Evolutionary conservation across 2,329 filamentous ascomycete species (phyloP).

Genomic region (Cladobotryum protrusum): DNA sequence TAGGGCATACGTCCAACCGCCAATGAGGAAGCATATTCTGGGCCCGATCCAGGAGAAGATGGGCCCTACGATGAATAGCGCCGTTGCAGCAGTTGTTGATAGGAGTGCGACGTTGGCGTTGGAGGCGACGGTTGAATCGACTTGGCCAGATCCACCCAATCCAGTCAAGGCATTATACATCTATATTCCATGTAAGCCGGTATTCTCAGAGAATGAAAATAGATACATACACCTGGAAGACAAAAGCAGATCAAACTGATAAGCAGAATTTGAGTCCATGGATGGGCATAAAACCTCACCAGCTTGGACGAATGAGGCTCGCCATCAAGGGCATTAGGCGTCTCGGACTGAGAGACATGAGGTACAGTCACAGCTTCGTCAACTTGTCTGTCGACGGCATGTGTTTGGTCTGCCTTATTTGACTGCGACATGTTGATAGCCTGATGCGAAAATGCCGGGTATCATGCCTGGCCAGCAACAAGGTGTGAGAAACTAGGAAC

Average conservation of each 20-base stretch:
- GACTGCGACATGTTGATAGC: constrained; percentile 18
- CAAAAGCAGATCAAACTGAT: constrained; percentile 46
- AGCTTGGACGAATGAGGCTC: constrained; percentile 14
- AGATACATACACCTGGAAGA: constrained; percentile 34
- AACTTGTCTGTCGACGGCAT: not conserved
- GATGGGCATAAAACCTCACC: constrained; percentile 31
- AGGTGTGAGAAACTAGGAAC: not conserved
- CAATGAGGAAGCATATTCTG: constrained; percentile 35
- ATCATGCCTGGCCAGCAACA: too few species aligned
- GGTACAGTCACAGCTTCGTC: not conserved
- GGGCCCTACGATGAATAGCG: constrained; percentile 38
- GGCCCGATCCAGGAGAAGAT: constrained; percentile 38
- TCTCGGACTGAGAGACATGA: too few species aligned
- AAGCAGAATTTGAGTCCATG: constrained; percentile 42
- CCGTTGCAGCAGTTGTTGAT: constrained; percentile 35
- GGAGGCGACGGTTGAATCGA: constrained; percentile 38
- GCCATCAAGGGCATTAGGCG: not conserved
- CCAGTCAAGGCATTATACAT: constrained; percentile 44
- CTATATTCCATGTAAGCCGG: constrained; percentile 17
- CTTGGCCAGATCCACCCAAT: constrained; percentile 40
- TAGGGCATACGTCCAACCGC: constrained; percentile 38
- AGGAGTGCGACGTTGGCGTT: constrained; percentile 40
- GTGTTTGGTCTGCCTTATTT: constrained; percentile 19
- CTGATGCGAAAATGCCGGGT: too few species aligned
- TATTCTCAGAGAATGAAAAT: not conserved